A percentile compares a stretch with the other conserved stretches of the same genome.
Evolutionary conservation across 2,329 filamentous ascomycete species (phyloP).

Genomic region (Tolypocladium guangdongense): DNA sequence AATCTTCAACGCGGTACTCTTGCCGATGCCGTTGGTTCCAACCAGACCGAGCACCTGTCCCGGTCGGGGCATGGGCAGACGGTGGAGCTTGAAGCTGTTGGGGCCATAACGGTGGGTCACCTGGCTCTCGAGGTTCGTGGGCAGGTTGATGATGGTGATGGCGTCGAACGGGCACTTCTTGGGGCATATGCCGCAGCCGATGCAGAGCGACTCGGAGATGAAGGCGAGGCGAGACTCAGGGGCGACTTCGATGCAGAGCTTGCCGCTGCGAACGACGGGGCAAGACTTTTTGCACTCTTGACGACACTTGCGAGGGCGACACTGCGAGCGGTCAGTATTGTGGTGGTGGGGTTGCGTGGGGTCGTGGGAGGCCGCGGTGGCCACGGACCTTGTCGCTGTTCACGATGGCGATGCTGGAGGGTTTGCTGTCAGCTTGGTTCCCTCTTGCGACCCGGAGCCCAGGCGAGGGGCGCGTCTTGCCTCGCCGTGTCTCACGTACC

Average conservation of each 20-base stretch:
- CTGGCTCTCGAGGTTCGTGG: constrained; percentile 96
- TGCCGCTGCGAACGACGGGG: constrained; percentile 92
- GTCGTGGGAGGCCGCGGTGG: background rate
- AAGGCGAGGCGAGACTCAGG: constrained; percentile 89
- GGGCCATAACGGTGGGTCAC: constrained; percentile 98
- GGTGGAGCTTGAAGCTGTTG: constrained; percentile 99
- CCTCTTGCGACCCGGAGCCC: background rate
- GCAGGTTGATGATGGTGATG: constrained; percentile 99
- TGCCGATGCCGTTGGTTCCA: constrained; percentile 99
- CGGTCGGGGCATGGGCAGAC: constrained; percentile 88
- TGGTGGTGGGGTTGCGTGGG: constrained; percentile 15
- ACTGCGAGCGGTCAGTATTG: constrained; percentile 19
- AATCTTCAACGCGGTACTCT: constrained; percentile 99
- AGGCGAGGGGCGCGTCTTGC: background rate
- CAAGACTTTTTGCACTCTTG: constrained; percentile 99
- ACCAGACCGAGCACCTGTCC: constrained; percentile 94
- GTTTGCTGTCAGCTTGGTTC: constrained; percentile 13
- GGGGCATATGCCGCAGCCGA: constrained; percentile 98
- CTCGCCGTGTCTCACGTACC: constrained; percentile 46
- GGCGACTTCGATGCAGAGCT: constrained; percentile 91
- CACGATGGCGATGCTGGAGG: constrained; percentile 86
- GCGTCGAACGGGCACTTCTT: constrained; percentile 99
- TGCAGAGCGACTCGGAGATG: constrained; percentile 91
- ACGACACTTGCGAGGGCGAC: constrained; percentile 63
- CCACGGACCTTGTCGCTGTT: constrained; percentile 81